Evolutionary conservation across 106 monocot species (phyloP).

Genomic region (Apostasia ramifera): DNA sequence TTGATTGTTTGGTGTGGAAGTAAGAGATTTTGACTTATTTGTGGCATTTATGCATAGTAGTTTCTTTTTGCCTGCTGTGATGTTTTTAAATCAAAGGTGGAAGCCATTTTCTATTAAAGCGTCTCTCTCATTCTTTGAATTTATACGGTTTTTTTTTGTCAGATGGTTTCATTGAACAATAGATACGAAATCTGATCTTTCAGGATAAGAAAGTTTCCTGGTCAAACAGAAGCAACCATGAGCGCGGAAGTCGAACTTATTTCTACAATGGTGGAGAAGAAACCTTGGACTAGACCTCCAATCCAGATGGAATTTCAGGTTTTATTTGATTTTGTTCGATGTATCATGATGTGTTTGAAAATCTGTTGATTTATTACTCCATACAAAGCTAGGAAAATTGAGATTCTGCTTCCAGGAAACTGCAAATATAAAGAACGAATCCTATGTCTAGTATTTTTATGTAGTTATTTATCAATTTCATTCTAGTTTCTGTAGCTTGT

Average conservation of each 20-base stretch:
- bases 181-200: slow-evolving; percentile 10
- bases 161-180: neutral
- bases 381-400: no score
- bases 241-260: slow-evolving; percentile 98
- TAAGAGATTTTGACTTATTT: slow-evolving; percentile 31
- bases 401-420: no score
- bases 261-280: slow-evolving; percentile 94
- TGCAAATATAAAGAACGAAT: no score
- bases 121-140: neutral
- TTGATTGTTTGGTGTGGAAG: slow-evolving; percentile 99
- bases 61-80: neutral
- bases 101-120: neutral
- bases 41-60: neutral
- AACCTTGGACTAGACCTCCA: slow-evolving; percentile 84
- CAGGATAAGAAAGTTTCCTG: slow-evolving; percentile 97
- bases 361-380: no score
- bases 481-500: no score
- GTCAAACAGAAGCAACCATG: slow-evolving; percentile 98
- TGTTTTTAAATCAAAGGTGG: neutral
- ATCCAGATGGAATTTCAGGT: slow-evolving; percentile 99
- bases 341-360: no score
- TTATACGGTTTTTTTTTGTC: neutral
- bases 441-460: no score
- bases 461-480: no score
- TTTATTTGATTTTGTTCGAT: neutral